A percentile compares a stretch with the other conserved stretches of the same genome.
phyloP scores from a whole-genome alignment of 176 grass and related monocot species.

The Elymus sibiricus region DNA sequence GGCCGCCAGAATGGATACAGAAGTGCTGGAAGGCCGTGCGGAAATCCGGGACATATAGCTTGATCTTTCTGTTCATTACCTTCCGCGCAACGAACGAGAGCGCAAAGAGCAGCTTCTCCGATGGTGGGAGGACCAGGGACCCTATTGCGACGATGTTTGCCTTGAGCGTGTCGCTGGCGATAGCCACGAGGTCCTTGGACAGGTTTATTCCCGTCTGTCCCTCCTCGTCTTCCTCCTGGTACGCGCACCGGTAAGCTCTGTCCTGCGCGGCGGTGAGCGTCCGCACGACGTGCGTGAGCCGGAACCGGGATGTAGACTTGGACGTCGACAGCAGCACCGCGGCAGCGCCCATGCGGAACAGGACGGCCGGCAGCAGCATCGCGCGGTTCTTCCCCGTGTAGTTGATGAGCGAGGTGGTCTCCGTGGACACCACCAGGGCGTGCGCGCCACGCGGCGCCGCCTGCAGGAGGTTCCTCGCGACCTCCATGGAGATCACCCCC shows the following conservation, averaged over 20 bases:
- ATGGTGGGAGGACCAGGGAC: not conserved
- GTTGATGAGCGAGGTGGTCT: not conserved
- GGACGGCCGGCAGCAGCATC: constrained; percentile 17
- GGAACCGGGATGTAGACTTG: not conserved
- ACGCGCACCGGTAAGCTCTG: not conserved
- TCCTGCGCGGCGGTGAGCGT: constrained; percentile 30
- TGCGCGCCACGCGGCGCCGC: not conserved
- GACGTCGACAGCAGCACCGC: constrained; percentile 2
- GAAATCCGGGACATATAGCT: constrained; percentile 42
- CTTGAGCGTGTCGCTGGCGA: constrained; percentile 20
- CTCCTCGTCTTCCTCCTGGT: constrained; percentile 24
- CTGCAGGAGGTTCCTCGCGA: constrained; percentile 6
- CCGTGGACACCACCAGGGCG: constrained; percentile 36
- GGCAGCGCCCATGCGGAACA: constrained; percentile 36
- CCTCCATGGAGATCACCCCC: constrained; percentile 27
- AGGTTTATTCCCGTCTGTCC: constrained; percentile 21
- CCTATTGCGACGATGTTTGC: constrained; percentile 18
- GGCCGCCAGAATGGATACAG: constrained; percentile 75
- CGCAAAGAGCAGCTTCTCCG: constrained; percentile 16
- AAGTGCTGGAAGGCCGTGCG: constrained; percentile 64
- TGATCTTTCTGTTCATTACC: not conserved
- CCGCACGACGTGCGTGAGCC: constrained; percentile 22
- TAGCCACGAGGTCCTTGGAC: constrained; percentile 14
- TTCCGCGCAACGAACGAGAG: not conserved
- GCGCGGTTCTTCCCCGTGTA: constrained; percentile 4